phyloP scores from a whole-genome alignment of 2,329 filamentous ascomycete species.

The Beauveria sp. region DNA sequence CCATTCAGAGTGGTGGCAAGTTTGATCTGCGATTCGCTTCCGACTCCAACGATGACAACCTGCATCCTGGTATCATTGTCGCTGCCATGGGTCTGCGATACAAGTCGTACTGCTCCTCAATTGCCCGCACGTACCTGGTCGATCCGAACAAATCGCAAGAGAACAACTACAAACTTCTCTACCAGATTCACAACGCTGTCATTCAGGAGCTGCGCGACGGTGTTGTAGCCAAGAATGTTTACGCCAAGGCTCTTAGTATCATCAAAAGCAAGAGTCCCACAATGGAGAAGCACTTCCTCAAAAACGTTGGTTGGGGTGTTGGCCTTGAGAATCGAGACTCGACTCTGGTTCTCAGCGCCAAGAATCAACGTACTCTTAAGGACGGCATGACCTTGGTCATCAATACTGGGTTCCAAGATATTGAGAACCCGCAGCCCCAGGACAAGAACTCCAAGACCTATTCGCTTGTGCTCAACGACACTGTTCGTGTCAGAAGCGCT shows the following conservation, averaged over 20 bases:
- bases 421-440: constrained; percentile 78
- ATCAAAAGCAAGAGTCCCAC: constrained; percentile 90
- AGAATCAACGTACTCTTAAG: constrained; percentile 75
- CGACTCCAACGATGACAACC: constrained; percentile 69
- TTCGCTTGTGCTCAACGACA: constrained; percentile 85
- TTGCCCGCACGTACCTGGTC: constrained; percentile 90
- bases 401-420: constrained; percentile 81
- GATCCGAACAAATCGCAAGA: constrained; percentile 96
- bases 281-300: constrained; percentile 88
- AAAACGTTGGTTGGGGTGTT: constrained; percentile 85
- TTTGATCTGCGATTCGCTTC: constrained; percentile 81
- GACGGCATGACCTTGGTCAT: constrained; percentile 96
- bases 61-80: constrained; percentile 91
- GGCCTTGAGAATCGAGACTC: constrained; percentile 85
- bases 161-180: constrained; percentile 82
- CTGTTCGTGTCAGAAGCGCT: constrained; percentile 73
- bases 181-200: constrained; percentile 78
- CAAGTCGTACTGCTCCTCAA: constrained; percentile 88
- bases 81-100: constrained; percentile 88
- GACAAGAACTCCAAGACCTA: constrained; percentile 87
- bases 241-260: constrained; percentile 72
- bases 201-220: constrained; percentile 88
- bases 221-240: constrained; percentile 79
- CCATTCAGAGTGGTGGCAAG: constrained; percentile 90
- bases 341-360: constrained; percentile 76